Conservation (phyloP, 805 yeast species). For the Yarrowia porcina region DNA sequence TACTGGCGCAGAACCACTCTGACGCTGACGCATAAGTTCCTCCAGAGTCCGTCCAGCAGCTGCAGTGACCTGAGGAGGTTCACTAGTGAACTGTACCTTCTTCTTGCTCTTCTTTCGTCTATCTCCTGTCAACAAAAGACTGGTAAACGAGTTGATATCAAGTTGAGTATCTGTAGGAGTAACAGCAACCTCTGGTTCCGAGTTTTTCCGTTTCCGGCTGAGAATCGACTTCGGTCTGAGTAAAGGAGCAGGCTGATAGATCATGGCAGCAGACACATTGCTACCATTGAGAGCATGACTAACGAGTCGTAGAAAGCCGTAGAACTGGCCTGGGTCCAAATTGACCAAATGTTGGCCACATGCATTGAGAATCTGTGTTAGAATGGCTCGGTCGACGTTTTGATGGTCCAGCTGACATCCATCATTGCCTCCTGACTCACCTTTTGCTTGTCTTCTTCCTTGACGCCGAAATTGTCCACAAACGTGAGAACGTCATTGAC, state of each 20-base stretch:
- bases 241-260: constrained; percentile 51
- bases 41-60: constrained; percentile 42
- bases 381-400: no score
- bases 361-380: constrained; percentile 33
- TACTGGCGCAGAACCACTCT: neutral
- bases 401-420: no score
- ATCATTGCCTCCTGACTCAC: constrained; percentile 36
- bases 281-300: constrained; percentile 58
- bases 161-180: constrained; percentile 34
- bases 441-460: constrained; percentile 49
- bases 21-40: constrained; percentile 39
- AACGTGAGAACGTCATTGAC: constrained; percentile 77
- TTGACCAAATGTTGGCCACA: constrained; percentile 44
- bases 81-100: constrained; percentile 39
- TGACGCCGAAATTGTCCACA: constrained; percentile 69
- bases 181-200: constrained; percentile 17
- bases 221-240: constrained; percentile 81
- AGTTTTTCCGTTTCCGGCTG: constrained; percentile 48
- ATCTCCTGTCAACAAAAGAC: constrained; percentile 77
- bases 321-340: constrained; percentile 85
- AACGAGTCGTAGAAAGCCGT: constrained; percentile 75
- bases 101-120: constrained; percentile 39
- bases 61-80: constrained; percentile 42
- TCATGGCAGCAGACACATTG: constrained; percentile 45
- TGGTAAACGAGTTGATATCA: constrained; percentile 83